Evolutionary conservation across 306 rosid species (phyloP).

Genomic region (Echinosophora koreensis): DNA sequence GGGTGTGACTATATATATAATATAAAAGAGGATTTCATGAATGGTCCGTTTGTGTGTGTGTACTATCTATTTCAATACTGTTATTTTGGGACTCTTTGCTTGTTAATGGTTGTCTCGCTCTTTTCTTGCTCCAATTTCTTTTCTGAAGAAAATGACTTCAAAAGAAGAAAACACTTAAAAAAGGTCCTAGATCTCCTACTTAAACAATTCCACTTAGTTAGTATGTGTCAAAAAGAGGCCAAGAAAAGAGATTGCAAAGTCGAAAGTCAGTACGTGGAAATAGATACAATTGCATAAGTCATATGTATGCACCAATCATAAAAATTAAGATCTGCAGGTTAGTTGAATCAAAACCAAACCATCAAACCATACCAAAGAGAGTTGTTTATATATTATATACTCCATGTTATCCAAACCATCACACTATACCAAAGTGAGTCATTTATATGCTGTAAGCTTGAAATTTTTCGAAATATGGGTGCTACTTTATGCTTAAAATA

Average conservation of each 20-base stretch:
- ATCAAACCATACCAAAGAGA: constrained; percentile 12
- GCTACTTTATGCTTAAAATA: not conserved
- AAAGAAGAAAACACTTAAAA: constrained; percentile 49
- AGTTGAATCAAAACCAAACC: constrained; percentile 32
- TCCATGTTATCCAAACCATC: constrained; percentile 17
- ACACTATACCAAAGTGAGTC: not conserved
- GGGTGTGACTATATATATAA: constrained; percentile 47
- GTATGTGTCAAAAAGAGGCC: constrained; percentile 43
- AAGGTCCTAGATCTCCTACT: constrained; percentile 50
- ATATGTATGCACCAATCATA: constrained; percentile 29
- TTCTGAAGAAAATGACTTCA: constrained; percentile 56
- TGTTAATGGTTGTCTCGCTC: constrained; percentile 49
- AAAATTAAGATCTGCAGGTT: not conserved
- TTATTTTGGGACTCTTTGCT: constrained; percentile 49
- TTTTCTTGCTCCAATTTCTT: constrained; percentile 50
- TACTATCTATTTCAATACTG: constrained; percentile 54
- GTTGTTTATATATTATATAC: not conserved
- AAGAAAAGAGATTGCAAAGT: constrained; percentile 22
- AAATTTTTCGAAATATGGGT: not conserved
- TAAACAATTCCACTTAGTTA: constrained; percentile 45
- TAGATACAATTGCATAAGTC: not conserved
- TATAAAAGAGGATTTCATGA: constrained; percentile 32
- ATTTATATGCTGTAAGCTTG: not conserved
- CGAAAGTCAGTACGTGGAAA: constrained; percentile 30
- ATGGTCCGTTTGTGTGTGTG: constrained; percentile 49